Base-by-base conservation (phyloP, 1,139 yeast species). In the Arxiozyma bovina region DNA sequence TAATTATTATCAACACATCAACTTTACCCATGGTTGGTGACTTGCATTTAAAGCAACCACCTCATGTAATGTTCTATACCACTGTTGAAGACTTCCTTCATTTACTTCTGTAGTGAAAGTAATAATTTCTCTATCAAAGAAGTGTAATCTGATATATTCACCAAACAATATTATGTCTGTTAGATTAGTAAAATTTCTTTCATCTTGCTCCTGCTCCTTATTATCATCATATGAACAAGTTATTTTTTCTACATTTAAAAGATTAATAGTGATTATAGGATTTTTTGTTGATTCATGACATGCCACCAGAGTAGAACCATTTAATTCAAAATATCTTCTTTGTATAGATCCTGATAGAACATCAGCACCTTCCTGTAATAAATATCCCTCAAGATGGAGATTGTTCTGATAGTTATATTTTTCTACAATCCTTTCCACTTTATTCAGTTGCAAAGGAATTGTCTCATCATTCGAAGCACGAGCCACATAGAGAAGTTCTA, bases 361-460 rank as follows among this genome's bases (percentile, higher is more conserved):
- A 69, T 86, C 94, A 11, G 93, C 94, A 42, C 93, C 93, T 64
- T 85, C 90, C 70, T 86, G 94, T 63, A 80, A 79, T 71, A 85
- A 69, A 64, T 75, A 83, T 0, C 93, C 93, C 65, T 83, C 86
- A 60, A 72, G 70, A 0, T 59, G 60, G 18, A 75, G 63, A 1
- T 54, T 50, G 18, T 72, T 60, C 55, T 79, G 82, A 30, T 73
- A 71, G 42, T 67, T 66, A 53, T 79, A 72, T 60, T 81, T 79
- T 20, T 73, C 69, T 25, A 82, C 70, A 53, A 82, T 77, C 44
- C 76, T 81, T 47, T 75, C 70, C 1, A 88, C 87, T 43, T 79
- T 72, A 55, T 74, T 75, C 56, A 85, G 81, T 56, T 87, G 81
- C 18, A 81, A 77, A 3, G 94, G 94, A 54, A 85, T 74, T 4